Percentiles rank a stretch among this genome's conserved stretches.
These are phyloP conservation scores for Oryza glaberrima DNA, from an alignment of 176 grass and related monocot species.

Conservation along the genomic window DNA sequence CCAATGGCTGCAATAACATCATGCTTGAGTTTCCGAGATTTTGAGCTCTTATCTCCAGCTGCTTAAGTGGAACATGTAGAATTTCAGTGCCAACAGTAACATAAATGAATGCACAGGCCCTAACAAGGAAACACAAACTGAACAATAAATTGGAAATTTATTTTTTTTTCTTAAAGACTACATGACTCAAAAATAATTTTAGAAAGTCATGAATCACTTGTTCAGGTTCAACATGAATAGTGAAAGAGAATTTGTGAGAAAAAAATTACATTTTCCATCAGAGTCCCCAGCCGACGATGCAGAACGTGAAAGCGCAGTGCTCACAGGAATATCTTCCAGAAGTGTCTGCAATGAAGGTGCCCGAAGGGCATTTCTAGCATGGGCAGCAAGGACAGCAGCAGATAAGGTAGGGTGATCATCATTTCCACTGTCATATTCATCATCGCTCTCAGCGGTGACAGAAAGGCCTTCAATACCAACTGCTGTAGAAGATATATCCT, in stretches of 20 bases:
- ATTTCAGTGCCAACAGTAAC: constrained; percentile 33
- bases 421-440: constrained; percentile 67
- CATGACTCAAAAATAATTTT: constrained; percentile 3
- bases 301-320: constrained; percentile 50
- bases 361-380: constrained; percentile 87
- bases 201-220: neutral
- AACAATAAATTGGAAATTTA: neutral
- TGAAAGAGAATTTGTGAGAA: constrained; percentile 33
- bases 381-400: constrained; percentile 83
- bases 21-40: constrained; percentile 84
- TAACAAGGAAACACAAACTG: constrained; percentile 37
- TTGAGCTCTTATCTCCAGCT: constrained; percentile 79
- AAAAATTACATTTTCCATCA: constrained; percentile 87
- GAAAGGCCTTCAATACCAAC: constrained; percentile 74
- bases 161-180: constrained; percentile 7
- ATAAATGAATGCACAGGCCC: neutral
- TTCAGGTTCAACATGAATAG: neutral
- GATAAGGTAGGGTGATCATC: constrained; percentile 73
- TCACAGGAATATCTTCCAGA: constrained; percentile 80
- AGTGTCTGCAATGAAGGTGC: constrained; percentile 95
- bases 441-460: constrained; percentile 69
- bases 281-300: constrained; percentile 79
- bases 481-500: constrained; percentile 78
- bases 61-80: constrained; percentile 41
- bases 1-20: constrained; percentile 94